These are phyloP conservation scores for Hypericum androsaemum DNA, from an alignment of 345 rosid species.

Conservation along the genomic window DNA sequence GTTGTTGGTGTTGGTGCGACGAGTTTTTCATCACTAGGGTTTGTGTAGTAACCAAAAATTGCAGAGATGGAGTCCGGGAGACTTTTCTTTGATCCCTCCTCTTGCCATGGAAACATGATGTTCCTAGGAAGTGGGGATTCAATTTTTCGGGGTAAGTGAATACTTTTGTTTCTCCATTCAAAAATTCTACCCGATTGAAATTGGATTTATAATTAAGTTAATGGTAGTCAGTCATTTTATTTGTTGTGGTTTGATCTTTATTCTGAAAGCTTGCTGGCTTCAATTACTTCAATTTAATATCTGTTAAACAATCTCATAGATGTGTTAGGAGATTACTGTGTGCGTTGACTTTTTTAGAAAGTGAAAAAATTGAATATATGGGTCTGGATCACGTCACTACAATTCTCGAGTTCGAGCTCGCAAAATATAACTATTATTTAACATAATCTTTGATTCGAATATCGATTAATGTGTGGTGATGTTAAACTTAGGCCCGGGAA, in stretches of 20 bases:
- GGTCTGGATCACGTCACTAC: too few species aligned
- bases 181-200: background rate
- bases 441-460: background rate
- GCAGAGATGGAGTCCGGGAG: slow-evolving; percentile 55
- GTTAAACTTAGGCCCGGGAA: slow-evolving; percentile 33
- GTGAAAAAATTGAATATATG: too few species aligned
- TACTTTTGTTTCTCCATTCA: background rate
- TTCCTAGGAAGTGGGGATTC: slow-evolving; percentile 51
- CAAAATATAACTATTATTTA: too few species aligned
- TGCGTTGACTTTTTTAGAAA: too few species aligned
- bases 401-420: too few species aligned
- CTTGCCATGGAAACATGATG: slow-evolving; percentile 51
- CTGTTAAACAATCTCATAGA: too few species aligned
- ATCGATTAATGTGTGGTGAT: slow-evolving; percentile 2
- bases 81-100: slow-evolving; percentile 51
- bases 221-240: background rate
- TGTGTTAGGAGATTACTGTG: too few species aligned
- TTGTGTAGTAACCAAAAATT: background rate
- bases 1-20: background rate
- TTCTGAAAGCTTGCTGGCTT: too few species aligned
- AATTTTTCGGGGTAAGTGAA: slow-evolving; percentile 36
- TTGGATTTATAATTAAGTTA: background rate
- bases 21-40: background rate
- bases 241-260: background rate
- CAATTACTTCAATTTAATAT: too few species aligned